phyloP scores from a whole-genome alignment of 495 filamentous ascomycete species.

The Aspergillus panamensis region DNA sequence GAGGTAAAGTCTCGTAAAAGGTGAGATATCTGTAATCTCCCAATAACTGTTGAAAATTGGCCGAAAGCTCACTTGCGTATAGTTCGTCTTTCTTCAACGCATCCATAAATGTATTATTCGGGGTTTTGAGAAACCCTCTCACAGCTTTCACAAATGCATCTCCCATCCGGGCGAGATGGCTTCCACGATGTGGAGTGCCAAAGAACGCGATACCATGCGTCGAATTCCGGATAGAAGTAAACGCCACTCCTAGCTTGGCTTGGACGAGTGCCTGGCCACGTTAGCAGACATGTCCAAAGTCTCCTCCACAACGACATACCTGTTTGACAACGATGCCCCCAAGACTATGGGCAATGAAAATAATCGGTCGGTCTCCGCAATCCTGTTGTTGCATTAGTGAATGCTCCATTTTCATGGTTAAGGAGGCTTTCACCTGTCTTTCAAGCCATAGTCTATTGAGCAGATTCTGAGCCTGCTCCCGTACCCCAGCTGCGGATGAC shows the following conservation, averaged over 20 bases:
- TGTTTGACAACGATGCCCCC: constrained; percentile 19
- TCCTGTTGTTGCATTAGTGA: background rate
- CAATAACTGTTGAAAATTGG: constrained; percentile 26
- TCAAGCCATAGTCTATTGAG: constrained; percentile 22
- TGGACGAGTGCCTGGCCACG: constrained; percentile 18
- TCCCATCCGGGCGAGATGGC: constrained; percentile 25
- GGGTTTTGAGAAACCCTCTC: constrained; percentile 21
- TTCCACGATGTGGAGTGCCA: constrained; percentile 17
- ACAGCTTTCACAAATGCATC: constrained; percentile 22
- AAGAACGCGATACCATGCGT: constrained; percentile 29
- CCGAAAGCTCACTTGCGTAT: constrained; percentile 18
- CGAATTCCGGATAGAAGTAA: constrained; percentile 18
- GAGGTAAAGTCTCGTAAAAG: constrained; percentile 29
- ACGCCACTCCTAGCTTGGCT: constrained; percentile 22
- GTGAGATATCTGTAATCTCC: constrained; percentile 25
- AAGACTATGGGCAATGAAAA: constrained; percentile 21
- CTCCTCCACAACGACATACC: background rate
- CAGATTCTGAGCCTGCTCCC: constrained; percentile 32
- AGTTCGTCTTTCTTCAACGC: constrained; percentile 21
- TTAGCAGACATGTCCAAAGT: background rate
- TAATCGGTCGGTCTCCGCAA: constrained; percentile 13
- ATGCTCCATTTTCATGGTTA: background rate
- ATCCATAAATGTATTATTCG: constrained; percentile 25
- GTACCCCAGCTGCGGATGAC: constrained; percentile 26
- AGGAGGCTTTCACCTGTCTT: constrained; percentile 10